A percentile compares a stretch with the other conserved stretches of the same genome.
Evolutionary conservation across 768 basidiomycete species (phyloP).

Genomic region (Amanita molliuscula): DNA sequence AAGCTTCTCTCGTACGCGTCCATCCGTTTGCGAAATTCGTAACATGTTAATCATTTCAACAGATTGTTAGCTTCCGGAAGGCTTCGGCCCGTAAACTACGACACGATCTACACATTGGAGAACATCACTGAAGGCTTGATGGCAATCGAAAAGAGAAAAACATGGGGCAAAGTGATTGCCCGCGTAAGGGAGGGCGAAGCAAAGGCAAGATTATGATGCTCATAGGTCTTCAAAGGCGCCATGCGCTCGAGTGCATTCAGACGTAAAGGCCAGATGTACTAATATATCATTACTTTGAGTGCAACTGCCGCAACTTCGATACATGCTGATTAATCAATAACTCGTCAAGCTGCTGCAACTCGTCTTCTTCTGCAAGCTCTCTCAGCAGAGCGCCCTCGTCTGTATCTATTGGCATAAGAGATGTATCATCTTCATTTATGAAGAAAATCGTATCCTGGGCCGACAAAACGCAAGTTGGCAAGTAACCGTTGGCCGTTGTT

Average conservation of each 20-base stretch:
- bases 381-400: constrained; percentile 15
- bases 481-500: background rate
- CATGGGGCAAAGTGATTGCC: constrained; percentile 87
- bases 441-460: background rate
- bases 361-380: constrained; percentile 34
- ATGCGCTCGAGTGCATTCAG: background rate
- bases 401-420: constrained; percentile 15
- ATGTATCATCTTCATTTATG: background rate
- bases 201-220: constrained; percentile 31
- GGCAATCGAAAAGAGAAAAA: constrained; percentile 74
- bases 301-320: constrained; percentile 26
- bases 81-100: constrained; percentile 61
- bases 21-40: background rate
- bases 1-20: constrained; percentile 49
- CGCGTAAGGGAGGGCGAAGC: constrained; percentile 43
- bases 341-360: constrained; percentile 27
- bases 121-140: constrained; percentile 53
- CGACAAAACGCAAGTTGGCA: background rate
- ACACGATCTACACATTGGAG: constrained; percentile 60
- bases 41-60: constrained; percentile 1
- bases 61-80: constrained; percentile 58
- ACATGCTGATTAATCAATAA: constrained; percentile 24
- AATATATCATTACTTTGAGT: constrained; percentile 3
- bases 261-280: background rate
- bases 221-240: background rate